Conservation (phyloP, 2,329 filamentous ascomycete genomes). For the Monilinia laxa region DNA sequence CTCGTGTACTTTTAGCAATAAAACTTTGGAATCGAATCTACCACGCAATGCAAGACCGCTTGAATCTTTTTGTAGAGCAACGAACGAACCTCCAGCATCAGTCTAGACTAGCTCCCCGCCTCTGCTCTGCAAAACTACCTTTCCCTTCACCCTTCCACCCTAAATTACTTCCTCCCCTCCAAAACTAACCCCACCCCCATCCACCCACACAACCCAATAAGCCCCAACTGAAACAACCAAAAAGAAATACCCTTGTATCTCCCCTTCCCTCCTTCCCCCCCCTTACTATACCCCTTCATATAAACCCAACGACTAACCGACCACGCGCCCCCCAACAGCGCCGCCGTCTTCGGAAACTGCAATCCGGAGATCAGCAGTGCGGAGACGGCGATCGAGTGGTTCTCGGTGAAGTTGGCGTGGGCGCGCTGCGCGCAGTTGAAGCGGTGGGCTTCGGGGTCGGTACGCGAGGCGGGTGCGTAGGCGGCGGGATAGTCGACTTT, state of each 20-base stretch:
- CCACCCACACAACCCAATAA: conserved; percentile 35
- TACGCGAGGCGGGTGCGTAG: conserved; percentile 46
- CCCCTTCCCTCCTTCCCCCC: conserved; percentile 33
- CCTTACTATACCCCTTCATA: conserved; percentile 48
- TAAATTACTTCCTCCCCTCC: conserved; percentile 25
- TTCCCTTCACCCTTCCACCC: too few species aligned
- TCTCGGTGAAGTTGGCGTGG: conserved; percentile 65
- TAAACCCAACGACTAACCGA: conserved; percentile 54
- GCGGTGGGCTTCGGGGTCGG: conserved; percentile 42
- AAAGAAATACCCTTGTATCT: conserved; percentile 34
- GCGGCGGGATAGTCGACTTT: conserved; percentile 56
- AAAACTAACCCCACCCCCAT: conserved; percentile 33
- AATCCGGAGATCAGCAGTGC: conserved; percentile 57
- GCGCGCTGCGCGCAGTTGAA: conserved; percentile 68
- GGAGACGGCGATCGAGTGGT: conserved; percentile 53
- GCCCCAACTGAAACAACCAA: conserved; percentile 33
- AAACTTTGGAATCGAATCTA: not conserved
- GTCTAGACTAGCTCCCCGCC: not conserved
- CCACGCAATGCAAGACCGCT: not conserved
- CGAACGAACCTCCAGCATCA: too few species aligned
- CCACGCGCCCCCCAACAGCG: conserved; percentile 54
- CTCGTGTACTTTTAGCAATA: not conserved
- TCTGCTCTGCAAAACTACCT: not conserved
- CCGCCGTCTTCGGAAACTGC: conserved; percentile 51
- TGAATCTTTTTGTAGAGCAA: not conserved